A percentile compares a stretch with the other conserved stretches of the same genome.
phyloP scores from a whole-genome alignment of 1,139 yeast species.

The Taphrina pruni region DNA sequence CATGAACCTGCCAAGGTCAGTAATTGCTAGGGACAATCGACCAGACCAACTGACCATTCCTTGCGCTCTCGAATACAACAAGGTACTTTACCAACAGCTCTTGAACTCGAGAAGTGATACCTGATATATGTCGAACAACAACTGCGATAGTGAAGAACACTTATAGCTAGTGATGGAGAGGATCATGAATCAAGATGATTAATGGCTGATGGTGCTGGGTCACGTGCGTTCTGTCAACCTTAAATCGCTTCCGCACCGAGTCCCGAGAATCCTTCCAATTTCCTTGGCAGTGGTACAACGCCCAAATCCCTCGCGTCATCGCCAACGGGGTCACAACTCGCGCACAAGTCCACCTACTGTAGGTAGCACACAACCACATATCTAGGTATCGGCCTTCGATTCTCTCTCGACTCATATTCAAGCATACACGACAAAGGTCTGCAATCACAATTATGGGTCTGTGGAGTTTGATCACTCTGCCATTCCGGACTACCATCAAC shows the following conservation, averaged over 20 bases:
- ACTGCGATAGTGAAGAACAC: too few species aligned
- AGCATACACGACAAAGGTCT: too few species aligned
- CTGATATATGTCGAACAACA: too few species aligned
- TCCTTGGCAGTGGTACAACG: too few species aligned
- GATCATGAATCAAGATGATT: neutral
- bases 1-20: slow-evolving; percentile 23
- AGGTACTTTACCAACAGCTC: too few species aligned
- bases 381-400: too few species aligned
- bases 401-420: neutral
- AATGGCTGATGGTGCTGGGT: neutral
- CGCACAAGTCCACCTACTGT: neutral
- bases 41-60: neutral
- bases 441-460: slow-evolving; percentile 8
- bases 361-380: too few species aligned
- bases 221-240: neutral
- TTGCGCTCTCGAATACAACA: neutral
- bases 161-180: too few species aligned
- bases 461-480: slow-evolving; percentile 21
- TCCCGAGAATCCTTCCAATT: too few species aligned
- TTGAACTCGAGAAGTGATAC: too few species aligned
- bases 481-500: slow-evolving; percentile 7
- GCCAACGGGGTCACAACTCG: neutral
- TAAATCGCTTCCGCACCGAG: neutral
- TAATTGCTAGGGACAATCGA: too few species aligned
- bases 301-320: neutral